phyloP scores from a whole-genome alignment of 805 yeast species.

The Wickerhamiella cacticola region DNA sequence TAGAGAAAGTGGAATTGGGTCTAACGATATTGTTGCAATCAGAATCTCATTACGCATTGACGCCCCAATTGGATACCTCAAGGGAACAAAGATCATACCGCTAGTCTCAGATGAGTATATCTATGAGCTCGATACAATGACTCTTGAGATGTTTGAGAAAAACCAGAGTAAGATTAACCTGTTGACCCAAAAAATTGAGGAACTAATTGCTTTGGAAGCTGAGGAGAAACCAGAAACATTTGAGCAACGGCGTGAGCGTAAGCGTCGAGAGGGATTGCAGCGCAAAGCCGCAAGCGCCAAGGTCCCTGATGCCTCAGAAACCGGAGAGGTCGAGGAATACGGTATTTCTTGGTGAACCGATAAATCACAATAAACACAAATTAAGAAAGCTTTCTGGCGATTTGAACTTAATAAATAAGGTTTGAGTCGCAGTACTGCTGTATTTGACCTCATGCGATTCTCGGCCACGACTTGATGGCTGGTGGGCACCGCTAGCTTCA shows the following conservation, averaged over 20 bases:
- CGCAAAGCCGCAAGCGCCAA: background rate
- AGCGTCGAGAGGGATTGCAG: slow-evolving; percentile 35
- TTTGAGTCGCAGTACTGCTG: too few relatives aligned
- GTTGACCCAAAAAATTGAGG: slow-evolving; percentile 25
- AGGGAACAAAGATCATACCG: slow-evolving; percentile 28
- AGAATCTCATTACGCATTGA: slow-evolving; percentile 65
- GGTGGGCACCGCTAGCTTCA: too few relatives aligned
- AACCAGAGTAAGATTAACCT: slow-evolving; percentile 46
- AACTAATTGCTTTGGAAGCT: slow-evolving; percentile 25
- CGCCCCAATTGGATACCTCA: slow-evolving; percentile 56
- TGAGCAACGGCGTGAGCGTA: slow-evolving; percentile 45
- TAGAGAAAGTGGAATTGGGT: slow-evolving; percentile 77
- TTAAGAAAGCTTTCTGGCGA: too few relatives aligned
- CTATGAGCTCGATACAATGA: slow-evolving; percentile 39
- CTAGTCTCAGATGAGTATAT: slow-evolving; percentile 46
- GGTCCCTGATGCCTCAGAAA: background rate
- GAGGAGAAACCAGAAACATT: slow-evolving; percentile 35
- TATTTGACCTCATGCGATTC: too few relatives aligned
- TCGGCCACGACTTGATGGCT: too few relatives aligned
- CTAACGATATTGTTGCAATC: slow-evolving; percentile 63
- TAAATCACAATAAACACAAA: too few relatives aligned
- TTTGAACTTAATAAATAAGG: too few relatives aligned
- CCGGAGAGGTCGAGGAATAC: background rate
- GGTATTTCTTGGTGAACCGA: background rate
- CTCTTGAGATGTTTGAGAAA: slow-evolving; percentile 53